These are phyloP conservation scores for Guadua angustifolia DNA, from an alignment of 176 grass and related monocot genomes.

Conservation along the genomic window DNA sequence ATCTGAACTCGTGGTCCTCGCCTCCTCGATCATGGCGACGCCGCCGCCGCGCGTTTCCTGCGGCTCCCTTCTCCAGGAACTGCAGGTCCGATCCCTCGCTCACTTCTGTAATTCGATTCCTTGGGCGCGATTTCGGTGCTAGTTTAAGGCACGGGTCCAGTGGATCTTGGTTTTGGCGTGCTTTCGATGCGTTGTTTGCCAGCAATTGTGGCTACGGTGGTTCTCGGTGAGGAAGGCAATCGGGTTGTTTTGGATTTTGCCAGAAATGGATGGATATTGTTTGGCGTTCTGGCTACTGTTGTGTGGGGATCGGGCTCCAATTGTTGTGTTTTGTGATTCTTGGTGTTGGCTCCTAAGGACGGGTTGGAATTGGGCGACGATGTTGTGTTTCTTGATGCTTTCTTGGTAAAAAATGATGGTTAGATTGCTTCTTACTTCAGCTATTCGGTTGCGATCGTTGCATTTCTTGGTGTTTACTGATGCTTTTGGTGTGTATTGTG, in stretches of 20 bases:
- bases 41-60: conserved; percentile 53
- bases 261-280: background rate
- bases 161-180: background rate
- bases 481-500: background rate
- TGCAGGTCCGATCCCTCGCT: conserved; percentile 55
- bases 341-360: background rate
- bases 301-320: background rate
- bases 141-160: background rate
- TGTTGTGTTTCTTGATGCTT: conserved; percentile 29
- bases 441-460: background rate
- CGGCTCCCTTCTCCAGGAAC: conserved; percentile 75
- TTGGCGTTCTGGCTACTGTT: background rate
- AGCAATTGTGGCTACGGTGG: background rate
- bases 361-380: background rate
- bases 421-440: background rate
- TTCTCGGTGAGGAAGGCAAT: background rate
- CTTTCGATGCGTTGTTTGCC: background rate
- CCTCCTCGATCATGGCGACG: conserved; percentile 29
- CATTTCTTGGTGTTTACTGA: background rate
- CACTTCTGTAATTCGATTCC: background rate
- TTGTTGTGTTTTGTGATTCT: background rate
- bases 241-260: background rate
- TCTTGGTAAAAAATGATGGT: conserved; percentile 2
- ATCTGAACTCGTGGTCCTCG: background rate
- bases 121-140: background rate